A percentile compares a stretch with the other conserved stretches of the same genome.
Conservation (phyloP, 1,139 yeast genomes). For the Blastobotrys indianensis region DNA sequence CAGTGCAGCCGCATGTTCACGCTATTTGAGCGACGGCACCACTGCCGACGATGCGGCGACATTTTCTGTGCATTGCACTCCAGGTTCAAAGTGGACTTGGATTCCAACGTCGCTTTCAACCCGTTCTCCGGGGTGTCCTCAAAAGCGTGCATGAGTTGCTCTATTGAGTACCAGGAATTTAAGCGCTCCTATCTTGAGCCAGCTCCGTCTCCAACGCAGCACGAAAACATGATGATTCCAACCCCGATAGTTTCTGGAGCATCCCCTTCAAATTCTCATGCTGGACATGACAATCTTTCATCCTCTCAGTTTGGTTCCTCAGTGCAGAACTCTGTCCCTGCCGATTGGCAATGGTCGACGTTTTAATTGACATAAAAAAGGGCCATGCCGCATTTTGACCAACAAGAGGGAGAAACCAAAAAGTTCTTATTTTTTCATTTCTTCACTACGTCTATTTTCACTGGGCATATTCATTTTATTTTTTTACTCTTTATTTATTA, state of each 20-base stretch:
- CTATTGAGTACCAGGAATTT: constrained; percentile 43
- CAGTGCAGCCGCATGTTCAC: constrained; percentile 45
- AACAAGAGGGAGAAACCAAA: not conserved
- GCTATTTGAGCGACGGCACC: constrained; percentile 77
- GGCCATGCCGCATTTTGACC: not conserved
- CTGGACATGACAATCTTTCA: constrained; percentile 6
- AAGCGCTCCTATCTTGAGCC: constrained; percentile 6
- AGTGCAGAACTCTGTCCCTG: constrained; percentile 30
- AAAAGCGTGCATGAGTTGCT: constrained; percentile 75
- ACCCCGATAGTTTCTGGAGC: not conserved
- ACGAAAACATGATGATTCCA: not conserved
- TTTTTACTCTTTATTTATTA: not conserved
- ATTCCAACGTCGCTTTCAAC: constrained; percentile 68
- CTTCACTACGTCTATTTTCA: not conserved
- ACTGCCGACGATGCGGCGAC: constrained; percentile 91
- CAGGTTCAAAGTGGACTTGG: constrained; percentile 46
- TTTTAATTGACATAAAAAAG: constrained; percentile 24
- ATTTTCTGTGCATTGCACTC: constrained; percentile 72
- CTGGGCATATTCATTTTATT: not conserved
- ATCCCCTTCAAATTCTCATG: constrained; percentile 2
- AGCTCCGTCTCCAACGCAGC: not conserved
- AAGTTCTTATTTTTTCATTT: not conserved
- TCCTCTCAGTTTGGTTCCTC: constrained; percentile 1
- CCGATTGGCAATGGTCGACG: constrained; percentile 43
- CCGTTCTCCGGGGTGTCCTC: constrained; percentile 60